Conservation (phyloP, 352 stramenopile genomes). For the Elongisporangium undulatum region DNA sequence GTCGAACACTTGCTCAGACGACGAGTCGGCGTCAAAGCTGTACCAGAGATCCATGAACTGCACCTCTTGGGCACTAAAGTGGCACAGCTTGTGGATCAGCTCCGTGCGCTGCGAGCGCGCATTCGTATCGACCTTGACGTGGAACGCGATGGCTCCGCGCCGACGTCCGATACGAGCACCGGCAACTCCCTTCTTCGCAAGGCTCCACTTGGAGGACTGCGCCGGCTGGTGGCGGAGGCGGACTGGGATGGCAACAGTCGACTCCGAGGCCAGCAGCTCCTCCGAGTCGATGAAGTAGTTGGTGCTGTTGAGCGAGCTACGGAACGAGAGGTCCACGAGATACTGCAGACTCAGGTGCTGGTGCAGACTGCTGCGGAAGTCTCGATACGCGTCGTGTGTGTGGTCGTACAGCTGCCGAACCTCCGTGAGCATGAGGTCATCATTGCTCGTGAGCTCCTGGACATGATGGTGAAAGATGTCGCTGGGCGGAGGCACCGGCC, state of each 20-base stretch:
- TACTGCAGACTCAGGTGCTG: conserved; percentile 56
- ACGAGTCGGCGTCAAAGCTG: conserved; percentile 34
- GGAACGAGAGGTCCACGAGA: conserved; percentile 64
- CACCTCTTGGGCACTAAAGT: conserved; percentile 46
- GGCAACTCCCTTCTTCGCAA: conserved; percentile 26
- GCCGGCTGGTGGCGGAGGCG: conserved; percentile 11
- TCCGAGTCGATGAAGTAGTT: conserved; percentile 57
- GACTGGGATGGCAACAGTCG: conserved; percentile 36
- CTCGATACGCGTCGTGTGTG: conserved; percentile 52
- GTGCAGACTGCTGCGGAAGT: conserved; percentile 55
- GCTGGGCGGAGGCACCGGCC: conserved; percentile 38
- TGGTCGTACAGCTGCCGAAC: conserved; percentile 63
- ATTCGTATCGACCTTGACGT: conserved; percentile 32
- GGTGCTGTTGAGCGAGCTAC: conserved; percentile 55
- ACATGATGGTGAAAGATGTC: conserved; percentile 66
- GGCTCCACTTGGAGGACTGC: conserved; percentile 37
- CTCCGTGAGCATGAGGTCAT: conserved; percentile 53
- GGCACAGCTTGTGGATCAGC: conserved; percentile 35
- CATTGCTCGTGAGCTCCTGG: conserved; percentile 26
- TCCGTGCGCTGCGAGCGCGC: conserved; percentile 36
- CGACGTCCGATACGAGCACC: conserved; percentile 27
- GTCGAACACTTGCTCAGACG: conserved; percentile 37
- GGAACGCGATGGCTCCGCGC: conserved; percentile 41
- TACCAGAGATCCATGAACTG: conserved; percentile 67
- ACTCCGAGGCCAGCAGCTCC: conserved; percentile 20